Conservation (phyloP, 2,329 filamentous ascomycete genomes). For the Colletotrichum zoysiae region DNA sequence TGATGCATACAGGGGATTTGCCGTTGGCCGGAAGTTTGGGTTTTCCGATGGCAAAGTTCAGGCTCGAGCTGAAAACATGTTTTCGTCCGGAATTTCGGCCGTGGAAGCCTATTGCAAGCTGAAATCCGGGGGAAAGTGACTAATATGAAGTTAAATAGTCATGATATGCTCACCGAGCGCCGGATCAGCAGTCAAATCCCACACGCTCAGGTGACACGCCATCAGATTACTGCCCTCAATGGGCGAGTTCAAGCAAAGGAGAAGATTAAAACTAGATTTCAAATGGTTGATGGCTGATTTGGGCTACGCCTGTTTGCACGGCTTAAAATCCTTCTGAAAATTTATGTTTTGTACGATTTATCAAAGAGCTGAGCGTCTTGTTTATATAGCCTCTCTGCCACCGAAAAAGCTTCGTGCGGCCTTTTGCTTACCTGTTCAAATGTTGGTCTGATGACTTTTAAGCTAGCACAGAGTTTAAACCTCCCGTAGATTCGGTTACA, state of each 20-base stretch:
- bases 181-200: neutral
- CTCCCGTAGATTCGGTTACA: neutral
- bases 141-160: neutral
- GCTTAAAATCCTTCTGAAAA: too few relatives aligned
- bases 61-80: neutral
- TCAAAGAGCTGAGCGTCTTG: neutral
- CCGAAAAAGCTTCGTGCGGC: neutral
- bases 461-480: neutral
- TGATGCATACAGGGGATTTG: rapidly evolving
- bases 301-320: neutral
- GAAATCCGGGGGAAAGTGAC: neutral
- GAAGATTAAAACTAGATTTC: too few relatives aligned
- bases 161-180: neutral
- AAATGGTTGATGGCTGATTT: neutral
- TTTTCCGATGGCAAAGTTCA: neutral
- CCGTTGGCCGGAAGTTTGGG: neutral
- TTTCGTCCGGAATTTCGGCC: neutral
- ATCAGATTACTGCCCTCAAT: neutral
- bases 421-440: too few relatives aligned
- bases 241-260: neutral
- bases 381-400: rapidly evolving
- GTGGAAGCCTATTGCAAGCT: neutral
- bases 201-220: neutral
- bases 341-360: too few relatives aligned
- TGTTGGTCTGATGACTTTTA: neutral